Evolutionary conservation across 257 asterid genomes (phyloP).

Genomic region (Datura wrightii): DNA sequence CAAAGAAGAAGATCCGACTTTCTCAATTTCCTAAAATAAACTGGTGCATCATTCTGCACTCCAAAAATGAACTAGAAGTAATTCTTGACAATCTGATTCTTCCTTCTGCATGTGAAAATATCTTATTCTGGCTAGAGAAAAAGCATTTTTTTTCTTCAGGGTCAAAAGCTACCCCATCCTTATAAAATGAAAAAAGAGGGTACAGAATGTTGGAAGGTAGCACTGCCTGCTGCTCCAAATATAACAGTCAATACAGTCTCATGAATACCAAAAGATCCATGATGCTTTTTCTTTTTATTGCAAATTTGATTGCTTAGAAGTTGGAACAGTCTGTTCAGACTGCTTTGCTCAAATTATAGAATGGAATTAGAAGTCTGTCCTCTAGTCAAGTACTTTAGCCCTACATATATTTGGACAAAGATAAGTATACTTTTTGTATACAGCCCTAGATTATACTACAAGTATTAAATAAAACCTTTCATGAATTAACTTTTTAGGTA

Average conservation of each 20-base stretch:
- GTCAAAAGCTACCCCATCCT: neutral
- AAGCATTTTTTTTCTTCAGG: neutral
- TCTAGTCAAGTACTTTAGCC: conserved; percentile 19
- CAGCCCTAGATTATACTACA: conserved; percentile 11
- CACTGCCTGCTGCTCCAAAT: conserved; percentile 20
- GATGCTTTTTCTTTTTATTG: neutral
- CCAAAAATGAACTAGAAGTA: conserved; percentile 10
- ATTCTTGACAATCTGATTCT: conserved; percentile 1
- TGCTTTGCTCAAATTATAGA: neutral
- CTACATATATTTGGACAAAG: neutral
- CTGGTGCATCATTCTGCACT: conserved; percentile 5
- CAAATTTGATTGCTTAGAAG: neutral
- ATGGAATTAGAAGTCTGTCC: conserved; percentile 16
- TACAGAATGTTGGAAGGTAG: conserved; percentile 14
- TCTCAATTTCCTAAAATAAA: neutral
- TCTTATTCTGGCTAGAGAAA: neutral
- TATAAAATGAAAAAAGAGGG: neutral
- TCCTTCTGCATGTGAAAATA: conserved; percentile 19
- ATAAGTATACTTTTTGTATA: neutral
- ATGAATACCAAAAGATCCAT: conserved; percentile 9
- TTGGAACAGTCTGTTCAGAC: conserved; percentile 15
- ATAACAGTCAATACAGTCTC: neutral
- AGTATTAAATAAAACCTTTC: neutral
- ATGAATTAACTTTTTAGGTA: neutral
- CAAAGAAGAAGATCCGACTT: conserved; percentile 6